Base-by-base conservation (phyloP, 2,329 filamentous ascomycete species). In the Arthrobotrys musiformis region DNA sequence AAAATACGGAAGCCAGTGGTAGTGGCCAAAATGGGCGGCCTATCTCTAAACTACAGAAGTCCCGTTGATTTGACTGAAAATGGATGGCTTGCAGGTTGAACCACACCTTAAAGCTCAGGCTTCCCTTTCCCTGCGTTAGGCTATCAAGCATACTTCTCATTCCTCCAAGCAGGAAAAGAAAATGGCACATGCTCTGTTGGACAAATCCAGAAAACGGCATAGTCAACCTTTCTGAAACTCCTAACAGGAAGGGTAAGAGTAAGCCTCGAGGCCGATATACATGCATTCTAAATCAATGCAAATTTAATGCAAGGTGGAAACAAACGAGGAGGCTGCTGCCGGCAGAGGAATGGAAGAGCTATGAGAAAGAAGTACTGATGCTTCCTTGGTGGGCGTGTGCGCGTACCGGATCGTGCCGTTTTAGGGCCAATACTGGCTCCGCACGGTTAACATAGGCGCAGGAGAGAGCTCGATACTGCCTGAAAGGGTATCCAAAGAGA, bases 61-160 rank as follows among this genome's bases (percentile, higher is more conserved):
- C 35, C 44, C 11, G 46, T 66, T 46, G 50, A 37, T 40, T 66
- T 9, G 37, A 64, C 11, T 40, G 33, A 67, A 52, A 40, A 50
- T 62, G 33, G 62, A 33, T 52, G 26, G 61, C 52, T 37, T 63
- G 46, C 44, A 62, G 42, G 22, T 33, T 22, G 54, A 68, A 67
- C 61, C 44, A 67, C 54, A 62, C 52, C 52, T 37, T 52, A 66
- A 73, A 35, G 62, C 52, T 52, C 61, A 60, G 52, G 33, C 22
- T 26, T 44, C 33, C 26, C 26, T 61, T n/a, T 40, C 56, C 70
- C 54, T 68, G 54, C 42, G 17, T 54, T 69, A 68, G 56, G 63
- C 54, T 63, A 37, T 61, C 56, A 46, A 54, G 19, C 33, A 48
- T 26, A 30, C 30, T 50, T 54, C 35, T 15, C 26, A 54, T 61